These are phyloP conservation scores for Nosema muscidifuracis DNA, from an alignment of 371 early-diverging fungal genomes.

Conservation along the genomic window DNA sequence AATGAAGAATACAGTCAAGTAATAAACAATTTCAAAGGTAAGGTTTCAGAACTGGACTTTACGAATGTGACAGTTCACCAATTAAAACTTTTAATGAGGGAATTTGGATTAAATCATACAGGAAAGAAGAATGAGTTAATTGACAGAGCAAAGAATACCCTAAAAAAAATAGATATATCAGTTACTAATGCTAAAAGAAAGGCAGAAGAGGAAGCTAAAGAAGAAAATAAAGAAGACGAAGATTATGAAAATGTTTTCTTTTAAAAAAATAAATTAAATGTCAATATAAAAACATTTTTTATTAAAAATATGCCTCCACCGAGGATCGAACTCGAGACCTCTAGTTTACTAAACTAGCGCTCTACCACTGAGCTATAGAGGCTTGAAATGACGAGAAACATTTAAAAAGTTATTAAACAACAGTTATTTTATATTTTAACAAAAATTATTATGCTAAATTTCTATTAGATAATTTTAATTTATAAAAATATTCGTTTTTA, in stretches of 20 bases:
- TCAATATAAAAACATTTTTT: too few species aligned
- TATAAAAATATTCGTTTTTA: too few species aligned
- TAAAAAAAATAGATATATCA: slow-evolving; percentile 16
- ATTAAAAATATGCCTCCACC: too few species aligned
- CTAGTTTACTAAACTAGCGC: too few species aligned
- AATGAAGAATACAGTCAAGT: slow-evolving; percentile 48
- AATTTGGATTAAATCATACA: slow-evolving; percentile 61
- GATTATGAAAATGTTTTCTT: slow-evolving; percentile 1
- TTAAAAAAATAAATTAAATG: background rate
- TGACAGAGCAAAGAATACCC: slow-evolving; percentile 16
- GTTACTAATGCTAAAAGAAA: background rate
- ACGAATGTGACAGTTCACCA: slow-evolving; percentile 61
- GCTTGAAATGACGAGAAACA: too few species aligned
- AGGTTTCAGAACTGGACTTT: slow-evolving; percentile 44
- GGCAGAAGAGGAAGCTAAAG: background rate
- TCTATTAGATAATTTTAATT: too few species aligned
- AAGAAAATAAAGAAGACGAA: slow-evolving; percentile 10
- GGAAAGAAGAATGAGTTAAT: slow-evolving; percentile 61
- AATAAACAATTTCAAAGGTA: slow-evolving; percentile 41
- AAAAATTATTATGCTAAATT: too few species aligned
- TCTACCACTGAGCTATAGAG: too few species aligned
- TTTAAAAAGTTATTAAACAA: too few species aligned
- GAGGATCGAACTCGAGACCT: too few species aligned
- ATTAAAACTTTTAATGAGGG: slow-evolving; percentile 60
- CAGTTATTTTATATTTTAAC: too few species aligned